Evolutionary conservation across 1,284 basidiomycete genomes (phyloP), one percentile per base, ranked within the genome.

Genomic region (Irpex rosettiformis): DNA sequence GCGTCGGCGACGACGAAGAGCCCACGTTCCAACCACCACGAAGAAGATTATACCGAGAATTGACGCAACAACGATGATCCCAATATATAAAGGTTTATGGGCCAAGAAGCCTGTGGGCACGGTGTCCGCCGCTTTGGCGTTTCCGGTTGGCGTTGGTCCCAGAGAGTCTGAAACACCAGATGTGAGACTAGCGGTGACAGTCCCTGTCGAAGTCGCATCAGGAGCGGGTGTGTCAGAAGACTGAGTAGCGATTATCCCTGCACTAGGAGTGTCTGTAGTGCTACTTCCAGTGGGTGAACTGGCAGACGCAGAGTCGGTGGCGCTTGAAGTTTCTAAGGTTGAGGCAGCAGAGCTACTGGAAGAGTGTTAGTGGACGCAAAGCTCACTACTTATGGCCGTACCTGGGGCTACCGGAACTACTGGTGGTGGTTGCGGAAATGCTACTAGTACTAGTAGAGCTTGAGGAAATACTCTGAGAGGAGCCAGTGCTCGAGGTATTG

Each of bases 61-160:
- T 10, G 80, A 83, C 16, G 76, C 75, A n/a, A 85, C 60, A 22
- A 76, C 73, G 62, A 89, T 86, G 11, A 88, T 77, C 13, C 80
- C 71, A 6, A 82, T 82, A 30, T 81, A 79, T 22, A 85, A 73
- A 11, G 80, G 74, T 69, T 84, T 87, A 71, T 89, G 86, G 61
- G 82, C 70, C 47, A 89, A 67, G 73, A 89, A 89, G 21, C 76
- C 68, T 21, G 73, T 69, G 21, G 67, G 55, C 8, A 72, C 49
- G 3, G 48, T 37, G n/a, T 28, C 25, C 10, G 72, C 48, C 0
- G 48, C 28, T 18, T 42, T 10, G 28, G 68, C 40, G 22, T 66
- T 54, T 0, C 65, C 29, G 16, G 56, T 58, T 3, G 58, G 33
- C 10, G 64, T 33, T 13, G 55, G 43, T 22, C 54, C 33, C 16